These are phyloP conservation scores for Termitomyces titanicus DNA, from an alignment of 768 basidiomycete species.

Conservation along the genomic window DNA sequence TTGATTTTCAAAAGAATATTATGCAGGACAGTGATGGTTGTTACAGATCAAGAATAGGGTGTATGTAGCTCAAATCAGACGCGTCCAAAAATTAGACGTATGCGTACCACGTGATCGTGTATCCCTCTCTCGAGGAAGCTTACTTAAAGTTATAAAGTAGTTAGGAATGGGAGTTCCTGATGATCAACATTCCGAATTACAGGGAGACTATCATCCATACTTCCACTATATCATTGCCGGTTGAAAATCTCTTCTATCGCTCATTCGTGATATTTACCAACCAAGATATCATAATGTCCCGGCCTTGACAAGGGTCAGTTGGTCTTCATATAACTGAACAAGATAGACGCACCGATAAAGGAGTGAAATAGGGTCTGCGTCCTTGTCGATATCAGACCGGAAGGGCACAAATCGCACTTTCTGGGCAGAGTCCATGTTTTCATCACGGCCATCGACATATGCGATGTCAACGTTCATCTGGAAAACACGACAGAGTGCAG, in stretches of 20 bases:
- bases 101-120: background rate
- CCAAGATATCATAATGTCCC: conserved; percentile 84
- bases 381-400: conserved; percentile 38
- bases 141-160: too few relatives aligned
- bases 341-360: conserved; percentile 60
- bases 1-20: background rate
- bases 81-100: background rate
- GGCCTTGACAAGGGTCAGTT: conserved; percentile 44
- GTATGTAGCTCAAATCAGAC: background rate
- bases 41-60: background rate
- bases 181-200: too few relatives aligned
- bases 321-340: background rate
- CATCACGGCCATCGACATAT: conserved; percentile 68
- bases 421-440: background rate
- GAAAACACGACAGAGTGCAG: conserved; percentile 68
- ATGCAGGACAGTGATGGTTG: background rate
- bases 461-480: conserved; percentile 68
- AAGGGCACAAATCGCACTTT: conserved; percentile 69
- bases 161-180: too few relatives aligned
- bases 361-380: conserved; percentile 54
- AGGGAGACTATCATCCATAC: background rate
- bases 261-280: conserved; percentile 2
- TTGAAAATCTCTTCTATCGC: background rate
- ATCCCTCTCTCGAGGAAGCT: too few relatives aligned
- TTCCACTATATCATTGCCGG: too few relatives aligned